Evolutionary conservation across 805 yeast species (phyloP).

Genomic region (Cyberlindnera bimundalis): DNA sequence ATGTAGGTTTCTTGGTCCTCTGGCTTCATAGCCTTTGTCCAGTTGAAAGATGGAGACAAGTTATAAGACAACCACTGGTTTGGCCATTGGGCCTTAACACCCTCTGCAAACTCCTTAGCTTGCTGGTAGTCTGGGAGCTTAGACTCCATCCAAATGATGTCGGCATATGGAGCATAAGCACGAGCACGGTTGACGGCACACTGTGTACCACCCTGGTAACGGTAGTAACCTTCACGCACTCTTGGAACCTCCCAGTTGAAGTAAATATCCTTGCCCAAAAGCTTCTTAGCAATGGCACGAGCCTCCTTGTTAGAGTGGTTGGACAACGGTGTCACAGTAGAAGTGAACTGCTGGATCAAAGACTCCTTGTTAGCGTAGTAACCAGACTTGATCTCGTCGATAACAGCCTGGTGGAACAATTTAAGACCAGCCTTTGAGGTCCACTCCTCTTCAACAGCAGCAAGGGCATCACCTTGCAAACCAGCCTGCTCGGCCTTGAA

Average conservation of each 20-base stretch:
- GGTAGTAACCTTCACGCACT: slow-evolving; percentile 95
- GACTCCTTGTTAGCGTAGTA: slow-evolving; percentile 55
- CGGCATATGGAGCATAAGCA: slow-evolving; percentile 92
- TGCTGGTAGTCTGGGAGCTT: slow-evolving; percentile 90
- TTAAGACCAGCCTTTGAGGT: slow-evolving; percentile 74
- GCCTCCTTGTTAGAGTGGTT: slow-evolving; percentile 79
- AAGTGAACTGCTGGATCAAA: slow-evolving; percentile 61
- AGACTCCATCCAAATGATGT: slow-evolving; percentile 97
- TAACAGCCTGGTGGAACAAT: slow-evolving; percentile 87
- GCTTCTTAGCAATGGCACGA: slow-evolving; percentile 64
- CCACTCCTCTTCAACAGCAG: slow-evolving; percentile 80
- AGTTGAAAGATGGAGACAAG: slow-evolving; percentile 95
- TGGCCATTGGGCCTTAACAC: slow-evolving; percentile 78
- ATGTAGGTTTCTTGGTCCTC: slow-evolving; percentile 90
- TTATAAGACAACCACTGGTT: slow-evolving; percentile 96
- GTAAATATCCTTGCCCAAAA: slow-evolving; percentile 78
- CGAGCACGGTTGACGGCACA: slow-evolving; percentile 97
- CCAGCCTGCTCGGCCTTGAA: slow-evolving; percentile 78
- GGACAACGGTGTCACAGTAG: slow-evolving; percentile 70
- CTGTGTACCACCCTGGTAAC: slow-evolving; percentile 94
- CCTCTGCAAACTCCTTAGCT: slow-evolving; percentile 92
- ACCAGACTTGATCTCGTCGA: slow-evolving; percentile 70
- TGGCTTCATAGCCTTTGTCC: slow-evolving; percentile 90
- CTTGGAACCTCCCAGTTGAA: slow-evolving; percentile 96
- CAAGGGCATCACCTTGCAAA: slow-evolving; percentile 64